A percentile compares a stretch with the other conserved stretches of the same genome.
Evolutionary conservation across 1,139 yeast genomes (phyloP).

Genomic region (Schizosaccharomyces versatilis): DNA sequence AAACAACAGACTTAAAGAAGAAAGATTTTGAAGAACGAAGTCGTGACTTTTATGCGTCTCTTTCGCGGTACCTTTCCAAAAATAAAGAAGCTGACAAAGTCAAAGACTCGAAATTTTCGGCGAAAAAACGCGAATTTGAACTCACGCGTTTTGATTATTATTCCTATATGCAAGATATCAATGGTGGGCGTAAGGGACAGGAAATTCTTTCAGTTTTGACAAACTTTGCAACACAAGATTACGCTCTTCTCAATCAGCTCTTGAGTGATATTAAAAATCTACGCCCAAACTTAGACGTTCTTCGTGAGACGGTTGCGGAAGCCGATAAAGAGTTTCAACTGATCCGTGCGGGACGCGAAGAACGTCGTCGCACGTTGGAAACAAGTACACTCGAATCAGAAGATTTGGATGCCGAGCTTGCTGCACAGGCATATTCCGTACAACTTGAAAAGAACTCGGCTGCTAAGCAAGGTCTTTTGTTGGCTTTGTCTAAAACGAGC

Average conservation of each 20-base stretch:
- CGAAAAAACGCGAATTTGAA: slow-evolving; percentile 42
- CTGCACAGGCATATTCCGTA: background rate
- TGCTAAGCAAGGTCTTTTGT: slow-evolving; percentile 34
- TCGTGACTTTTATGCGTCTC: slow-evolving; percentile 54
- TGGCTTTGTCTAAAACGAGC: slow-evolving; percentile 27
- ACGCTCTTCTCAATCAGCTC: slow-evolving; percentile 15
- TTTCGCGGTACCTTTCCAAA: slow-evolving; percentile 44
- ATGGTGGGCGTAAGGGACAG: slow-evolving; percentile 29
- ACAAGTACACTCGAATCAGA: slow-evolving; percentile 3
- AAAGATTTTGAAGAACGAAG: slow-evolving; percentile 51
- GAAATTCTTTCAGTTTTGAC: slow-evolving; percentile 22
- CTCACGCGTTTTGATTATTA: slow-evolving; percentile 50
- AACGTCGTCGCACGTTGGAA: slow-evolving; percentile 21
- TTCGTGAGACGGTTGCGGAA: slow-evolving; percentile 9
- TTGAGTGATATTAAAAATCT: slow-evolving; percentile 14
- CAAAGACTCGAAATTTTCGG: slow-evolving; percentile 39
- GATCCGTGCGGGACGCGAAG: slow-evolving; percentile 24
- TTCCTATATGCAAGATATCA: slow-evolving; percentile 36
- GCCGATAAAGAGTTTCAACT: slow-evolving; percentile 21
- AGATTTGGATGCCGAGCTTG: background rate
- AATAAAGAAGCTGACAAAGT: slow-evolving; percentile 24
- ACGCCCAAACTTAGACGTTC: slow-evolving; percentile 18
- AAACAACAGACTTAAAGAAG: slow-evolving; percentile 24
- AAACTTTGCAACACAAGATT: slow-evolving; percentile 20
- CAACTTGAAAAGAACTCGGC: background rate